Evolutionary conservation across 2,329 filamentous ascomycete genomes (phyloP), one percentile per base, ranked within the genome.

Genomic region (Magnaporthiopsis incrustans): DNA sequence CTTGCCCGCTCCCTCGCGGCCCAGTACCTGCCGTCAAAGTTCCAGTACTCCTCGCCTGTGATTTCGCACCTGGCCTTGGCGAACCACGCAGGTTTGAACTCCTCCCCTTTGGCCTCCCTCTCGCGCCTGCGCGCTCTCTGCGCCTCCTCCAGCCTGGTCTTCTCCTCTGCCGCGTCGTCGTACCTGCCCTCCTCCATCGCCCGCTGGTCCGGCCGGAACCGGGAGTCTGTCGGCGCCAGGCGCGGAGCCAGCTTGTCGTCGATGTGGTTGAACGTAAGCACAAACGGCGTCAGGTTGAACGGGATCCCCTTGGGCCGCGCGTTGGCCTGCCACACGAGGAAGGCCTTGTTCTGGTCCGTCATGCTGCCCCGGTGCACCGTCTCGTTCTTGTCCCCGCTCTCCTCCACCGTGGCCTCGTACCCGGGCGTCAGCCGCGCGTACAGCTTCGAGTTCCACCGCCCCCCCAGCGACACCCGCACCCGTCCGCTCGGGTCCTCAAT

Each of bases 181-280:
- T 99, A 99, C 76, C 93, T 86, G n/a, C 94, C 95, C 67, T 98
- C 93, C 75, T 99, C 95, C 95, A 99, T 99, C 2, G 95, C 95
- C 14, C 95, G 85, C 78, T 99, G 95, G 75, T 99, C 95, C 0
- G 95, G 94, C 35, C 95, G 84, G 38, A 97, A 81, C n/a, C 95
- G 84, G 1, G 94, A 96, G 75, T 99, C 95, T 0, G 95, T 99
- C 0, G 95, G 95, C 53, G 95, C 90, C 22, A 99, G 79, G 77
- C 89, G 86, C 5, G 89, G 85, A 62, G 78, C 80, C 25, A 99
- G 82, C n/a, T 85, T 81, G n/a, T 96, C 91, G 63, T 94, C 89
- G 61, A 97, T 82, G 68, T 93, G 91, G 77, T 99, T 99, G 68
- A 99, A 89, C 0, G 93, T 96, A 65, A 99, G 83, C 18, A 93